phyloP scores from a whole-genome alignment of 805 yeast genomes.

The Komagataella ulmi region DNA sequence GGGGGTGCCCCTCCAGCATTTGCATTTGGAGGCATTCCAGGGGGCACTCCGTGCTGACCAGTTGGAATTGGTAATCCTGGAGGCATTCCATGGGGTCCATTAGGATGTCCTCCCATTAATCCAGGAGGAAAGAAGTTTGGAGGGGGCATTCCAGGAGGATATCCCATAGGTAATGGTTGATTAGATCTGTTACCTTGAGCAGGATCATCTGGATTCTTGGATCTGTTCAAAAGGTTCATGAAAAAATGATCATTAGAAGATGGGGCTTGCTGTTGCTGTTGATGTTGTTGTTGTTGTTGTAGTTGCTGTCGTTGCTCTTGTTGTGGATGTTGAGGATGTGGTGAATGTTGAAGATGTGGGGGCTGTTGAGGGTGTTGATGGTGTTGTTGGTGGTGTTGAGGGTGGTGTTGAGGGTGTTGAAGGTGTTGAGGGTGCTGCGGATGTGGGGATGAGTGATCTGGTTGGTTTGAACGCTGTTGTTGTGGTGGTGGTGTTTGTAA shows the following conservation, averaged over 20 bases:
- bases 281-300: neutral
- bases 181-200: neutral
- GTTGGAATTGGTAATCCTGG: neutral
- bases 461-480: constrained; percentile 3
- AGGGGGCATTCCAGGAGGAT: neutral
- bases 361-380: constrained; percentile 1
- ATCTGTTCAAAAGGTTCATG: constrained; percentile 5
- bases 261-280: neutral
- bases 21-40: neutral
- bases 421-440: constrained; percentile 1
- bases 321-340: constrained; percentile 1
- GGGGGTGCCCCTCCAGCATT: neutral
- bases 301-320: constrained; percentile 1
- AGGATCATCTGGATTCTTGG: neutral
- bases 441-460: constrained; percentile 3
- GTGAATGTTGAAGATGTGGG: constrained; percentile 1
- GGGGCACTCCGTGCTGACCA: neutral
- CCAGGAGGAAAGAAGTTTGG: constrained; percentile 1
- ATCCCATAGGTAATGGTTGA: constrained; percentile 1
- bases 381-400: constrained; percentile 1
- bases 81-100: constrained; percentile 3
- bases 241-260: constrained; percentile 5
- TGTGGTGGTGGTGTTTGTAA: constrained; percentile 2
- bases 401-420: constrained; percentile 1
- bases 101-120: neutral